These are phyloP conservation scores for Leccinum ochraceum DNA, from an alignment of 768 basidiomycete genomes.

Conservation along the genomic window DNA sequence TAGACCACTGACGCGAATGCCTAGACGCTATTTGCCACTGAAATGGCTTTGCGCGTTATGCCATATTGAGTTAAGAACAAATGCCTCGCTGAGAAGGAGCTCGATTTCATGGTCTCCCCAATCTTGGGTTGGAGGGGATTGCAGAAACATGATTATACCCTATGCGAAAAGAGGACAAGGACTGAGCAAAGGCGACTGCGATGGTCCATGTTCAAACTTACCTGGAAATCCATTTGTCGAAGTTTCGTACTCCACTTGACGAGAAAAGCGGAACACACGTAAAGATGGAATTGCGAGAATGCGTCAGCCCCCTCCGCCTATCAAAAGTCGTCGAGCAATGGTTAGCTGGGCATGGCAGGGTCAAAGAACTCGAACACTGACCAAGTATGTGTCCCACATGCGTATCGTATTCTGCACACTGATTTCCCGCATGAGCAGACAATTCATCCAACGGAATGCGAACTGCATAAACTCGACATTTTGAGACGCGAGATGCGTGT, in stretches of 20 bases:
- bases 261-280: constrained; percentile 96
- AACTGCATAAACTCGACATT: constrained; percentile 99
- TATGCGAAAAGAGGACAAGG: constrained; percentile 30
- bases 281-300: constrained; percentile 98
- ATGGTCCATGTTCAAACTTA: constrained; percentile 33
- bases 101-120: constrained; percentile 98
- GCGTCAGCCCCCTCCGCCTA: constrained; percentile 97
- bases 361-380: constrained; percentile 39
- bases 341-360: neutral
- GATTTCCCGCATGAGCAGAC: constrained; percentile 96
- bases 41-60: constrained; percentile 92
- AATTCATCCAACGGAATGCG: constrained; percentile 99
- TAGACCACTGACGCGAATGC: neutral
- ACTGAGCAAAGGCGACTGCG: neutral
- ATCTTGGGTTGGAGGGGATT: constrained; percentile 85
- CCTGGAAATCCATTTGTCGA: constrained; percentile 98
- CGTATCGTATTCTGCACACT: constrained; percentile 95
- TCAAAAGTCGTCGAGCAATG: constrained; percentile 5
- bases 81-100: constrained; percentile 93
- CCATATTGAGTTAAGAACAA: constrained; percentile 91
- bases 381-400: constrained; percentile 99
- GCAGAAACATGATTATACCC: constrained; percentile 99
- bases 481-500: constrained; percentile 81
- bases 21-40: constrained; percentile 45
- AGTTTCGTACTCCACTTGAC: constrained; percentile 94